Evolutionary conservation across 2,329 filamentous ascomycete genomes (phyloP).

Genomic region (Thermothelomyces thermophilus): DNA sequence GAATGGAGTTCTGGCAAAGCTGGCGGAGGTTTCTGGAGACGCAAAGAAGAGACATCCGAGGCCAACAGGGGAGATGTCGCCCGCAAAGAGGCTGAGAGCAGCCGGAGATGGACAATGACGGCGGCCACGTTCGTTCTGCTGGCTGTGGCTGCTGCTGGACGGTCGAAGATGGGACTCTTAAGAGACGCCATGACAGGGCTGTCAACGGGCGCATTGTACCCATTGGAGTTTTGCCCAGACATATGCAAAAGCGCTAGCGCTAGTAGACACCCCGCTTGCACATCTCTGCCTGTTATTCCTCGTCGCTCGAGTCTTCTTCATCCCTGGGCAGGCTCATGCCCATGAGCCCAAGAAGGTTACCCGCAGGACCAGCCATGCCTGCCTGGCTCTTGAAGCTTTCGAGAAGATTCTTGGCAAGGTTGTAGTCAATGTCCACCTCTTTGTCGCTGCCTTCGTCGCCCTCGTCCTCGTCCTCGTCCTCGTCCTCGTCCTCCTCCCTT

Average conservation of each 20-base stretch:
- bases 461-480: conserved; percentile 15
- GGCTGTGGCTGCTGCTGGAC: background rate
- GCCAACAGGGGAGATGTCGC: conserved; percentile 37
- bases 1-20: conserved; percentile 38
- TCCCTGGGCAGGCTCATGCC: conserved; percentile 75
- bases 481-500: conserved; percentile 19
- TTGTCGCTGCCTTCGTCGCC: conserved; percentile 39
- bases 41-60: conserved; percentile 30
- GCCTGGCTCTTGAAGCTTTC: conserved; percentile 90
- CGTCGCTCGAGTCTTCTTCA: conserved; percentile 50
- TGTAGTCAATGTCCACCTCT: conserved; percentile 73
- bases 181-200: too few relatives aligned
- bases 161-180: too few relatives aligned
- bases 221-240: too few relatives aligned
- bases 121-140: background rate
- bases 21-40: conserved; percentile 37
- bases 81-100: conserved; percentile 39
- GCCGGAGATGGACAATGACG: conserved; percentile 13
- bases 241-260: too few relatives aligned
- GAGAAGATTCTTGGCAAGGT: conserved; percentile 81
- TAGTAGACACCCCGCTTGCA: background rate
- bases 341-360: conserved; percentile 83
- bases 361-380: conserved; percentile 76
- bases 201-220: too few relatives aligned
- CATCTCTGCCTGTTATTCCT: background rate